Conservation (phyloP, 805 yeast genomes). For the Candida namnaoensis region DNA sequence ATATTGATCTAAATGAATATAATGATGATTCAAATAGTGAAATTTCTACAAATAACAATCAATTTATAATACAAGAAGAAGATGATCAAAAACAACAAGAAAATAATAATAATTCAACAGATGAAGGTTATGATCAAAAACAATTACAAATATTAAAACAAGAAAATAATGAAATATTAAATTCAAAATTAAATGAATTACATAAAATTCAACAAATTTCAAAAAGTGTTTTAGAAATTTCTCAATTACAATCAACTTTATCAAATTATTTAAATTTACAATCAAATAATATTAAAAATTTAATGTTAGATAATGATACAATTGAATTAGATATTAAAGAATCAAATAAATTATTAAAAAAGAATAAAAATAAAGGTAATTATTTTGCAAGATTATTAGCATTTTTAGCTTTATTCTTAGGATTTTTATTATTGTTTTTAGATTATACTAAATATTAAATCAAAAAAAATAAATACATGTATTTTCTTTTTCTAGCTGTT, state of each 20-base stretch:
- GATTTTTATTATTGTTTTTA: constrained; percentile 45
- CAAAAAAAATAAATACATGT: too few relatives aligned
- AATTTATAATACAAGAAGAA: constrained; percentile 22
- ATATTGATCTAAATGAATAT: constrained; percentile 6
- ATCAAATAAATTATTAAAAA: constrained; percentile 64
- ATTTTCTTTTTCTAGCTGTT: too few relatives aligned
- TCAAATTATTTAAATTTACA: constrained; percentile 67
- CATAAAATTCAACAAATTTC: constrained; percentile 53
- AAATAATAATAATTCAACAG: constrained; percentile 25
- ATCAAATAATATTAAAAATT: constrained; percentile 54
- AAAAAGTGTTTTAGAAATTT: constrained; percentile 59
- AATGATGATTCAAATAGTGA: constrained; percentile 12
- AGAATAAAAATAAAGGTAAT: constrained; percentile 62
- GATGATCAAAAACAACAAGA: constrained; percentile 15
- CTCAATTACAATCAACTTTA: constrained; percentile 67
- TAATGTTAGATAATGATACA: constrained; percentile 60
- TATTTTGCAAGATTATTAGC: constrained; percentile 50
- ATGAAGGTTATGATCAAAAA: constrained; percentile 30
- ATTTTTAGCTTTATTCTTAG: constrained; percentile 44
- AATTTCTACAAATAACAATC: constrained; percentile 13
- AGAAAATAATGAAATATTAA: constrained; percentile 50
- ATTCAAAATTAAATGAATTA: constrained; percentile 50
- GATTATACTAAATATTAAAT: constrained; percentile 29
- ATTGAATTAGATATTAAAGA: constrained; percentile 53
- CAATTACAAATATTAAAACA: constrained; percentile 48